Evolutionary conservation across 352 stramenopile species (phyloP).

Genomic region (Globisporangium parvum): DNA sequence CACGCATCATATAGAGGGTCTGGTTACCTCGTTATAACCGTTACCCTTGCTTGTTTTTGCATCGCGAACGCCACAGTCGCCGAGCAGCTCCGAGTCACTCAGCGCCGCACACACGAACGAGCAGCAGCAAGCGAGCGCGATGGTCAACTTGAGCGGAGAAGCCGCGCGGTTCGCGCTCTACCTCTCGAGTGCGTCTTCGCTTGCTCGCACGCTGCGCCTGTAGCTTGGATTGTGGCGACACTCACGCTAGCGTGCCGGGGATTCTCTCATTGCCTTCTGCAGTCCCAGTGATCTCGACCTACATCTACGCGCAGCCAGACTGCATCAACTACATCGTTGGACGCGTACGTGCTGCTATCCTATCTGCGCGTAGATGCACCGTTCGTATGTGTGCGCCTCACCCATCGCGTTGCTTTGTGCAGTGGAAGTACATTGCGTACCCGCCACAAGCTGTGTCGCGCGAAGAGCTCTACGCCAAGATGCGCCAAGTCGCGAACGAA

Average conservation of each 20-base stretch:
- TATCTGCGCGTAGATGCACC: no score
- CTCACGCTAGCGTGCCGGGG: background rate
- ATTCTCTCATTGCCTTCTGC: background rate
- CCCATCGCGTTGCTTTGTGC: no score
- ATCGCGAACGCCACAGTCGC: slow-evolving; percentile 1
- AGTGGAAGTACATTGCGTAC: slow-evolving; percentile 88
- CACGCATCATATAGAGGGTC: no score
- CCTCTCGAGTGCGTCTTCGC: slow-evolving; percentile 46
- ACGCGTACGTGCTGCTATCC: slow-evolving; percentile 33
- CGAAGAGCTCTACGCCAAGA: slow-evolving; percentile 75
- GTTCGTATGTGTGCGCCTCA: no score
- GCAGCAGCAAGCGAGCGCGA: slow-evolving; percentile 4
- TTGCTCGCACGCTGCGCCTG: background rate
- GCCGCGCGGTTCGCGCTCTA: slow-evolving; percentile 64
- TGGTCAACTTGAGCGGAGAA: slow-evolving; percentile 68
- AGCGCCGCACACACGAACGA: background rate
- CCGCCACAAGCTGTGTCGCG: slow-evolving; percentile 65
- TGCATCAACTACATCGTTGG: slow-evolving; percentile 78
- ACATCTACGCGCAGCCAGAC: slow-evolving; percentile 81
- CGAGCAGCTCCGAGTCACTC: slow-evolving; percentile 9
- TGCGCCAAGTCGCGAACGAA: slow-evolving; percentile 60
- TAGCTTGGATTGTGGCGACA: no score
- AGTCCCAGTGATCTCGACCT: slow-evolving; percentile 77
- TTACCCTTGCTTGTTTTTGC: slow-evolving; percentile 1
- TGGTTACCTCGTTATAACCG: no score